Evolutionary conservation across 2,329 filamentous ascomycete genomes (phyloP).

Genomic region (Ceratocystis eucalypticola): DNA sequence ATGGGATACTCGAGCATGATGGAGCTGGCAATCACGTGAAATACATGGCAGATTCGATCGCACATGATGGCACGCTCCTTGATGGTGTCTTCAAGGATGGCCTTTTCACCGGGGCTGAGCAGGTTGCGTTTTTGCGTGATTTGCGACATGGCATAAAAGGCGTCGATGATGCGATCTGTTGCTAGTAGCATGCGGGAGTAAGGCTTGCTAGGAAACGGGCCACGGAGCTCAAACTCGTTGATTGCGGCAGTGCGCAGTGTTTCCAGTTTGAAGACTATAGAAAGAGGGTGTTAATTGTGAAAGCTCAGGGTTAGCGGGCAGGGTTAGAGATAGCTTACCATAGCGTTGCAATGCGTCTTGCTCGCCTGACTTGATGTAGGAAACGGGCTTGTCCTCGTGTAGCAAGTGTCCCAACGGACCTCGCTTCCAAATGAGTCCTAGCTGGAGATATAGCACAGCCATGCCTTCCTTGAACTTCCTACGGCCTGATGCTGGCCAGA

Average conservation of each 20-base stretch:
- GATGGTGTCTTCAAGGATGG: conserved; percentile 64
- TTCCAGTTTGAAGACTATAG: conserved; percentile 52
- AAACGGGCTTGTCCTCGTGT: conserved; percentile 41
- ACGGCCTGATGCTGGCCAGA: conserved; percentile 89
- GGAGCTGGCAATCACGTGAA: conserved; percentile 73
- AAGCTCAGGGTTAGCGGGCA: neutral
- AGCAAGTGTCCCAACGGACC: conserved; percentile 69
- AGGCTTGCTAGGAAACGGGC: conserved; percentile 66
- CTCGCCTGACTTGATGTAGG: conserved; percentile 79
- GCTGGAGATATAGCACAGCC: conserved; percentile 80
- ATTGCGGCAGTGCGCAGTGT: conserved; percentile 56
- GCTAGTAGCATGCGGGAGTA: conserved; percentile 64
- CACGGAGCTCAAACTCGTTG: conserved; percentile 79
- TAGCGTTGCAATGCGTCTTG: conserved; percentile 79
- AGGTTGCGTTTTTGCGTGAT: conserved; percentile 69
- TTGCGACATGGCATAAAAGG: conserved; percentile 92
- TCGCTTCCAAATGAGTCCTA: conserved; percentile 92
- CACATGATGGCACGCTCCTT: conserved; percentile 70
- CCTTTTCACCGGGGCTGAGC: conserved; percentile 66
- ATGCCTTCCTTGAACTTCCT: conserved; percentile 80
- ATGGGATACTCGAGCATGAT: conserved; percentile 91
- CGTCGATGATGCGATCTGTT: conserved; percentile 75
- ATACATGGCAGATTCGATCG: conserved; percentile 78
- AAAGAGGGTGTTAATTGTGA: neutral
- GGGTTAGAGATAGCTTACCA: conserved; percentile 25